phyloP scores from a whole-genome alignment of 106 monocot genomes.

The Agapanthus africanus region DNA sequence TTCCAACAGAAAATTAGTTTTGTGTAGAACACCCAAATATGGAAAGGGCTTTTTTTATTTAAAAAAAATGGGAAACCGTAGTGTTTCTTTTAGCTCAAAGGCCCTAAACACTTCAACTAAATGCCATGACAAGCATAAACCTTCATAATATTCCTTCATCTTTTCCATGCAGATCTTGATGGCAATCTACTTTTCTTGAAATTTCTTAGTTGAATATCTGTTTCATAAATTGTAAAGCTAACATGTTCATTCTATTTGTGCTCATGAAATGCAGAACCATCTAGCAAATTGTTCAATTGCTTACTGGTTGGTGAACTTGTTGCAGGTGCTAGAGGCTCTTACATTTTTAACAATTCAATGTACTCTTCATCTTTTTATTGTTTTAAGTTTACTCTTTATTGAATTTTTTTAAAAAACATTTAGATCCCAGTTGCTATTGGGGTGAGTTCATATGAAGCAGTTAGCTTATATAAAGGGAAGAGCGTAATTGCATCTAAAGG shows the following conservation, averaged over 20 bases:
- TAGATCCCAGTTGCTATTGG: conserved; percentile 76
- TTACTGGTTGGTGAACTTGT: conserved; percentile 65
- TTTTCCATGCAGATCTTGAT: conserved; percentile 59
- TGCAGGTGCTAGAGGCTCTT: conserved; percentile 35
- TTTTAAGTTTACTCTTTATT: not conserved
- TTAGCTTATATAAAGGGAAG: conserved; percentile 59
- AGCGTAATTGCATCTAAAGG: conserved; percentile 65
- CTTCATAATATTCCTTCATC: too few species aligned
- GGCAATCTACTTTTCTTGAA: conserved; percentile 15
- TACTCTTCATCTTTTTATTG: not conserved
- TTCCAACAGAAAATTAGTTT: too few species aligned
- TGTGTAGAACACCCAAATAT: too few species aligned
- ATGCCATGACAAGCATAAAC: too few species aligned
- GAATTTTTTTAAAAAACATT: too few species aligned
- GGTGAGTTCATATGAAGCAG: conserved; percentile 58
- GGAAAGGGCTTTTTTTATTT: too few species aligned
- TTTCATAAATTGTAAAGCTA: not conserved
- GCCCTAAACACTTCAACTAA: too few species aligned
- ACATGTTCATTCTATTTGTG: conserved; percentile 7
- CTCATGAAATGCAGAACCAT: conserved; percentile 36
- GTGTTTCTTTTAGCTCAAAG: too few species aligned
- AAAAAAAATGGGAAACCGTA: too few species aligned
- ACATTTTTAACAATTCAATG: not conserved
- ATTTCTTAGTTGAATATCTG: not conserved
- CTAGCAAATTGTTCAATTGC: conserved; percentile 41